Evolutionary conservation across 306 rosid genomes (phyloP).

Genomic region (Medicago lupulina): DNA sequence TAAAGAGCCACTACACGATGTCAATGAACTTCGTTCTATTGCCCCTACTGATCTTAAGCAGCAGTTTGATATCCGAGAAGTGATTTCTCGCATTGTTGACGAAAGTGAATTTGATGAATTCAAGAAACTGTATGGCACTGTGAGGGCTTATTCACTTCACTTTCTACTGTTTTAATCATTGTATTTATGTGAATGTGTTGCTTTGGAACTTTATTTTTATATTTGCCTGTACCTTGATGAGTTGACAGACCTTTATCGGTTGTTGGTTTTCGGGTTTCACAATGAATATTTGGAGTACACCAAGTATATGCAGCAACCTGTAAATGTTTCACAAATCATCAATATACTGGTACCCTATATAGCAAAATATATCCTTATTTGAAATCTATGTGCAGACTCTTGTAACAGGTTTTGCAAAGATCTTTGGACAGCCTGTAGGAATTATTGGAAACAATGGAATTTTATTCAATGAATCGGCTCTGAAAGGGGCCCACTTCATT

Average conservation of each 20-base stretch:
- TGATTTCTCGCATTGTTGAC: conserved; percentile 87
- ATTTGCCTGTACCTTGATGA: conserved; percentile 5
- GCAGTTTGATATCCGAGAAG: conserved; percentile 84
- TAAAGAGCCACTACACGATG: conserved; percentile 76
- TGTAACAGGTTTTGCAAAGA: conserved; percentile 91
- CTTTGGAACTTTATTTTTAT: not conserved
- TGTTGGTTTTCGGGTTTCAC: conserved; percentile 26
- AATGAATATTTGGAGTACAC: conserved; percentile 20
- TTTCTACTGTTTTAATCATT: conserved; percentile 28
- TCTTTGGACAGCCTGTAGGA: conserved; percentile 95
- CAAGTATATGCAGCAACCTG: conserved; percentile 19
- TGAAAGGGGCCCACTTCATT: conserved; percentile 95
- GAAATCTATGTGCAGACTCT: conserved; percentile 74
- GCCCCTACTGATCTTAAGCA: conserved; percentile 93
- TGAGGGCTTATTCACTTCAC: conserved; percentile 63
- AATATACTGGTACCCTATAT: not conserved
- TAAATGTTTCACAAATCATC: conserved; percentile 23
- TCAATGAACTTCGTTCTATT: conserved; percentile 81
- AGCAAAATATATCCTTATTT: conserved; percentile 14
- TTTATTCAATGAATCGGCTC: conserved; percentile 90
- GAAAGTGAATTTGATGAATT: conserved; percentile 98
- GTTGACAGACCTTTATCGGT: conserved; percentile 30
- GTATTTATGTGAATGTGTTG: conserved; percentile 4
- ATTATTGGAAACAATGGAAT: conserved; percentile 95
- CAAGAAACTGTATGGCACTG: conserved; percentile 98